A percentile compares a stretch with the other conserved stretches of the same genome.
Evolutionary conservation across 495 filamentous ascomycete genomes (phyloP).

Genomic region (Lindgomyces ingoldianus): DNA sequence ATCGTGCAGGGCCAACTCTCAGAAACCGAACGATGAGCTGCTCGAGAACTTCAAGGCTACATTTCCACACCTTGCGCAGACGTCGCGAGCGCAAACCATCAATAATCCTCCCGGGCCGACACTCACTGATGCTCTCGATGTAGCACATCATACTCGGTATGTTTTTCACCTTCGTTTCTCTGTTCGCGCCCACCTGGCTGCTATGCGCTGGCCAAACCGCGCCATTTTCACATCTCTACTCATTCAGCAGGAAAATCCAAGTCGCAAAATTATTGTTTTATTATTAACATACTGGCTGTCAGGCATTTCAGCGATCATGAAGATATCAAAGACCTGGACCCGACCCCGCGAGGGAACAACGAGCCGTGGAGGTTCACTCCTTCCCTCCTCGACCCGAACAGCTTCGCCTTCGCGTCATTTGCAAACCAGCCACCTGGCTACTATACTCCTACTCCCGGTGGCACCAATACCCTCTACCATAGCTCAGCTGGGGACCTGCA

Average conservation of each 20-base stretch:
- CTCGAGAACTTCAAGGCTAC: slow-evolving; percentile 79
- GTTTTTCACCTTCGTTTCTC: slow-evolving; percentile 10
- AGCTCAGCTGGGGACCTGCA: slow-evolving; percentile 86
- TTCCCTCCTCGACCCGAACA: slow-evolving; percentile 80
- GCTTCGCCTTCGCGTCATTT: slow-evolving; percentile 75
- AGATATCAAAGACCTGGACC: slow-evolving; percentile 74
- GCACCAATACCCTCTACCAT: slow-evolving; percentile 79
- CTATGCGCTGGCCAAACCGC: slow-evolving; percentile 21
- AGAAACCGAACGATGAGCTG: slow-evolving; percentile 84
- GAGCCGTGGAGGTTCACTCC: slow-evolving; percentile 85
- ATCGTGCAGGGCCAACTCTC: slow-evolving; percentile 69
- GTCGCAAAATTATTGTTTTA: background rate
- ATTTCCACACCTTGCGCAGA: slow-evolving; percentile 66
- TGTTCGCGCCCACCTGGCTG: background rate
- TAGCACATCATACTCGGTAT: slow-evolving; percentile 43
- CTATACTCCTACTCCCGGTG: slow-evolving; percentile 85
- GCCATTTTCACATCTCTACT: slow-evolving; percentile 6
- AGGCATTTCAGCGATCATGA: slow-evolving; percentile 53
- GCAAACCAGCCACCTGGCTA: slow-evolving; percentile 78
- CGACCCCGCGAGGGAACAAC: slow-evolving; percentile 71
- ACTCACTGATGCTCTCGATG: slow-evolving; percentile 46
- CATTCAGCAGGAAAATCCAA: background rate
- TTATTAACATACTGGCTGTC: slow-evolving; percentile 12
- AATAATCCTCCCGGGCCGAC: slow-evolving; percentile 29
- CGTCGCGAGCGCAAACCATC: slow-evolving; percentile 39